Evolutionary conservation across 129 eudicot species (phyloP).

Genomic region (Daucus carota): DNA sequence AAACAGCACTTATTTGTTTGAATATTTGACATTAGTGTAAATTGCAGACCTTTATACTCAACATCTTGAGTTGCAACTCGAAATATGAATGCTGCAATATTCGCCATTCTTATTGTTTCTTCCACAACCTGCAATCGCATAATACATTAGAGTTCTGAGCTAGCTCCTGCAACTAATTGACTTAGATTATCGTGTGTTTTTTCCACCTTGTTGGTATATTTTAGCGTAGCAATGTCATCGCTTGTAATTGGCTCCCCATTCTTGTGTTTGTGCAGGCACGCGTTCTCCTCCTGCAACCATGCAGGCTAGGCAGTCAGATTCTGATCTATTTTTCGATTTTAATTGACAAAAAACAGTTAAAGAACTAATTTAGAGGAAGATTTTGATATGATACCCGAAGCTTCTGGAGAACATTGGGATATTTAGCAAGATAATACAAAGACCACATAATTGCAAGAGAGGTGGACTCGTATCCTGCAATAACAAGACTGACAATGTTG

Average conservation of each 20-base stretch:
- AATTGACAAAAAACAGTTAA: not conserved
- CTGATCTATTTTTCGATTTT: not conserved
- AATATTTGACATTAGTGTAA: not conserved
- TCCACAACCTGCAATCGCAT: conserved; percentile 37
- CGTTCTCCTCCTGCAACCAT: conserved; percentile 34
- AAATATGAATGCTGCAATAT: conserved; percentile 24
- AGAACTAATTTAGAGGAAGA: not conserved
- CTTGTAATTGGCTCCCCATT: conserved; percentile 28
- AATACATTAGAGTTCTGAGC: not conserved
- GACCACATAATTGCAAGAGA: conserved; percentile 32
- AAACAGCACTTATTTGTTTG: not conserved
- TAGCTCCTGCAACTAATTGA: not conserved
- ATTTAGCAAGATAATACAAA: conserved; percentile 39
- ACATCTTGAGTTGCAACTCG: conserved; percentile 32
- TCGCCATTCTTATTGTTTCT: conserved; percentile 41
- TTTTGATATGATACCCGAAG: conserved; percentile 29
- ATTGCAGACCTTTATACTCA: conserved; percentile 27
- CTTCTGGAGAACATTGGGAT: conserved; percentile 35
- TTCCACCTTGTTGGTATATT: conserved; percentile 28
- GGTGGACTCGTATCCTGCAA: conserved; percentile 30
- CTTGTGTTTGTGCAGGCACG: conserved; percentile 13
- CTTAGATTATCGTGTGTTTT: not conserved
- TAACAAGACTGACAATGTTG: conserved; percentile 26
- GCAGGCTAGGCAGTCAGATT: not conserved
- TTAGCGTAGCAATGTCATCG: conserved; percentile 25